Evolutionary conservation across 2,329 filamentous ascomycete species (phyloP), one percentile per base, ranked within the genome.

Genomic region (Ceratocystis colombiana): DNA sequence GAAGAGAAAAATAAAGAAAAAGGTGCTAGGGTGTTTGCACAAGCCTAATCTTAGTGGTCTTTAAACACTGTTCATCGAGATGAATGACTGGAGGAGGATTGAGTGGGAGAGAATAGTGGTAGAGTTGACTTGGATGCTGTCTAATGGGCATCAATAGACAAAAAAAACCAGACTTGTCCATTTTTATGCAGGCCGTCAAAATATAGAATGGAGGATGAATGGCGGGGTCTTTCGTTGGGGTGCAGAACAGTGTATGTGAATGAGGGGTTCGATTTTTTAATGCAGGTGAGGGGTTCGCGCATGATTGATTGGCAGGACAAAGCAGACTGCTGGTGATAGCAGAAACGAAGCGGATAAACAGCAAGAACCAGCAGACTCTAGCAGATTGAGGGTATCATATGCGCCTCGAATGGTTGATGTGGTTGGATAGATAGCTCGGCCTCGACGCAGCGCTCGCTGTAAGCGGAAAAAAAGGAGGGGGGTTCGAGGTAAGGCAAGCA

Each of bases 211-310:
- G 17, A 12, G 17, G 46, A 50, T 17, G 28, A 33, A 33, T 59
- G 53, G 28, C 53, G 53, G 28, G 28, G 12, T 8, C 28, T 30
- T 59, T 12, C 53, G 28, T 59, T 7, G 4, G 28, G 28, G 53
- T 30, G 17, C 28, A 59, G 53, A 17, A 37, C 53, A 5, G 53
- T 33, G 53, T 59, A 7, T 59, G 22, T 59, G 15, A 30, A 17
- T 59, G 53, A 59, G 53, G 53, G 53, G 53, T 33, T 59, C 53
- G 53, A 17, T 33, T 33, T 59, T 12, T 59, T 17, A 30, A 59
- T 59, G 53, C 53, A 63, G 41, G 61, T 50, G 61, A 63, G 61
- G 61, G 61, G 61, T 63, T 48, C 41, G 61, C 61, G 61, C 61
- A 50, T 63, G 61, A 46, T 48, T 45, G 46, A 17, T 63, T 45